Evolutionary conservation across 2,329 filamentous ascomycete genomes (phyloP), one percentile per base, ranked within the genome.

Genomic region (Pestalotiopsis sp.): DNA sequence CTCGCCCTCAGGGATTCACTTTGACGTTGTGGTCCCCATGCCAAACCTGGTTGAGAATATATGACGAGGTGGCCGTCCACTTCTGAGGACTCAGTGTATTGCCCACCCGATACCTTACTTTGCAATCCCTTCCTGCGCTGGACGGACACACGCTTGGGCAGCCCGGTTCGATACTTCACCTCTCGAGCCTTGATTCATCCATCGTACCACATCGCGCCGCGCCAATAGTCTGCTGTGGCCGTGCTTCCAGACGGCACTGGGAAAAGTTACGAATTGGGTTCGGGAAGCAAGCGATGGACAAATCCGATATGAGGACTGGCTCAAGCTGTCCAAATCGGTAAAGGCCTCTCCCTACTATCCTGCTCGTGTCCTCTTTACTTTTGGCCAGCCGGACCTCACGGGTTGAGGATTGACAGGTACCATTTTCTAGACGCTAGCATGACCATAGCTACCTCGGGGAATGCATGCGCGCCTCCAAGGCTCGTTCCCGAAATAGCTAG

Each of bases 401-500:
- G 57, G 31, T 6, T 60, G 23, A 27, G 20, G 57, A 27, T 60
- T 60, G 57, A 36, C 57, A 36, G 57, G 31, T 36, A 60, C 57
- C 57, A 36, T 60, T 36, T 27, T 5, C 20, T 23, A 20, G 20
- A 52, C 6, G 45, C 45, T 52, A 52, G 45, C 45, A 52, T 52
- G 45, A 52, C 45, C 45, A 52, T n/a, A 52, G 5, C 45, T 52
- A 52, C 17, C 45, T 49, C 20, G 52, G 52, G 65, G 56, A 17
- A 52, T 52, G 17, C 6, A 52, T 52, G 14, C 20, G 17, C 45
- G 45, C 45, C 20, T 17, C 17, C 45, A 52, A 52, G 45, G 17
- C 45, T 52, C 14, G 45, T 52, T 71, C 71, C 71, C 65, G 69
- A 75, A 75, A 73, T 75, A 75, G 72, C 45, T 52, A 52, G 41